phyloP scores from a whole-genome alignment of 768 basidiomycete genomes.

The Mycena filopes region DNA sequence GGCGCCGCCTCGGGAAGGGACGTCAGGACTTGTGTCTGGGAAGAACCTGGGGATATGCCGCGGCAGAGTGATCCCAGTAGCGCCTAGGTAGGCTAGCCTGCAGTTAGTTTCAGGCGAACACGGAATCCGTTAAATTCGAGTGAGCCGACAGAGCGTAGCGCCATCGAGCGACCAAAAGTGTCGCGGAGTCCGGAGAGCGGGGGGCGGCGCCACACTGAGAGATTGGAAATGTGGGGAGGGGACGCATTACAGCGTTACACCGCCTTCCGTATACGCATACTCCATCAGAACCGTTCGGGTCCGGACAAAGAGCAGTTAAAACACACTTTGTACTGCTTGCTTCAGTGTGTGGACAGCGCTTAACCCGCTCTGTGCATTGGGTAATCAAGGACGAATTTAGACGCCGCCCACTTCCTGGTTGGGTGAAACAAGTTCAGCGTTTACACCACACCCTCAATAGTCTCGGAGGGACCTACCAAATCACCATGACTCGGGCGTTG shows the following conservation, averaged over 20 bases:
- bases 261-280: too few species aligned
- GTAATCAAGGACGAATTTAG: neutral
- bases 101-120: neutral
- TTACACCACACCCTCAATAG: neutral
- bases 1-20: too few species aligned
- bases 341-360: neutral
- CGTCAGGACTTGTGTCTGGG: too few species aligned
- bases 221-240: too few species aligned
- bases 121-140: neutral
- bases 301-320: constrained; percentile 1
- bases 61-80: neutral
- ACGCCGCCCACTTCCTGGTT: constrained; percentile 3
- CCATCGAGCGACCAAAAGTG: neutral
- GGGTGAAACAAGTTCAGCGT: neutral
- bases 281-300: neutral
- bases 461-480: constrained; percentile 18
- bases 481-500: neutral
- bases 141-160: constrained; percentile 1
- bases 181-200: neutral
- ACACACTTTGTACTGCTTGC: neutral
- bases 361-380: neutral
- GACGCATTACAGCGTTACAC: too few species aligned
- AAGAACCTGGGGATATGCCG: too few species aligned
- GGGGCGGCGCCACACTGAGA: too few species aligned
- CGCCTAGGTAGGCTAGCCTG: too few species aligned